Evolutionary conservation across 257 asterid species (phyloP).

Genomic region (Fraxinus pennsylvanica): DNA sequence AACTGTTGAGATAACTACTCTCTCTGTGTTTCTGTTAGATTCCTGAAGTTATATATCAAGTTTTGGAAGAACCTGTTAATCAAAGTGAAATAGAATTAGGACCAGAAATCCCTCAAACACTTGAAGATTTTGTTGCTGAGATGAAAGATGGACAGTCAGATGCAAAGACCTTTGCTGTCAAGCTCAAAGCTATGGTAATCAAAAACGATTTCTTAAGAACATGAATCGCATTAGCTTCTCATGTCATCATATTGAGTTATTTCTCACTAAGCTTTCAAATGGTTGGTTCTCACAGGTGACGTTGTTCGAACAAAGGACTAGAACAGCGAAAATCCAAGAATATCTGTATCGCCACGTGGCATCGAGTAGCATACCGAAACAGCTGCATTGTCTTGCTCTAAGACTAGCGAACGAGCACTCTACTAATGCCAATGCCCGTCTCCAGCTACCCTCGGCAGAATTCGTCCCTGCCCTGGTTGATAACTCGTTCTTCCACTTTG

Average conservation of each 20-base stretch:
- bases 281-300: conserved; percentile 52
- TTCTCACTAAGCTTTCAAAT: background rate
- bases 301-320: conserved; percentile 75
- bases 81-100: conserved; percentile 37
- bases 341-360: conserved; percentile 97
- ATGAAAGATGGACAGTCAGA: conserved; percentile 57
- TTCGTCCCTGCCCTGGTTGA: conserved; percentile 83
- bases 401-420: conserved; percentile 88
- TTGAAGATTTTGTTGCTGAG: conserved; percentile 64
- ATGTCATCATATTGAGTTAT: too few relatives aligned
- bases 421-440: conserved; percentile 79
- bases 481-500: conserved; percentile 77
- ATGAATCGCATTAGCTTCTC: too few relatives aligned
- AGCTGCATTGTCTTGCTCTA: conserved; percentile 85
- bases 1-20: background rate
- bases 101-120: conserved; percentile 54
- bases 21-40: conserved; percentile 50
- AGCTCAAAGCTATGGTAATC: conserved; percentile 78
- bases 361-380: conserved; percentile 95
- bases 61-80: conserved; percentile 61
- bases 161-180: conserved; percentile 75
- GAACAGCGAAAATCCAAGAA: conserved; percentile 91
- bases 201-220: too few relatives aligned
- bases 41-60: conserved; percentile 84
- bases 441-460: conserved; percentile 87